Conservation (phyloP, 805 yeast species). For the Saccharomycopsis amapae region DNA sequence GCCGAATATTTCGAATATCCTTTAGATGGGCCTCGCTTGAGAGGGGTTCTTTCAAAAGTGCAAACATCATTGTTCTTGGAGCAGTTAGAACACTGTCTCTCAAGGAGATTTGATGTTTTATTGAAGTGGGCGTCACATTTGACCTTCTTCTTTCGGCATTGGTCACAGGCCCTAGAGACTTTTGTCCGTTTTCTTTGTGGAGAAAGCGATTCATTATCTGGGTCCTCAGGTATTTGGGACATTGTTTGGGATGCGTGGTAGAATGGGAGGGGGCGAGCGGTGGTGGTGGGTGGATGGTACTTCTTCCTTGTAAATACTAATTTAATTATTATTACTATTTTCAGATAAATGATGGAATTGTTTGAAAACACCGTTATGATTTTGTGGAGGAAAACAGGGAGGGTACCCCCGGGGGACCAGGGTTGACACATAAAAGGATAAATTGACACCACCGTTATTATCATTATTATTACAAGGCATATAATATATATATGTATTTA, state of each 20-base stretch:
- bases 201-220: background rate
- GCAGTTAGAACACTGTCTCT: conserved; percentile 56
- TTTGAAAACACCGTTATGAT: too few species aligned
- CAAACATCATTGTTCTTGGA: conserved; percentile 52
- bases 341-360: too few species aligned
- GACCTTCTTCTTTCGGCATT: conserved; percentile 67
- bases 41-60: conserved; percentile 61
- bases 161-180: conserved; percentile 77
- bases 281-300: too few species aligned
- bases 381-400: too few species aligned
- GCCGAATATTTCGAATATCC: conserved; percentile 48
- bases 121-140: conserved; percentile 59
- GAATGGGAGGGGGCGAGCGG: too few species aligned
- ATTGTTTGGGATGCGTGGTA: background rate
- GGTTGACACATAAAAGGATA: too few species aligned
- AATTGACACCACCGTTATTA: too few species aligned
- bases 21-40: conserved; percentile 75
- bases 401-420: too few species aligned
- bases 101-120: conserved; percentile 37
- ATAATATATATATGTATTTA: too few species aligned
- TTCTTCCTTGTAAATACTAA: too few species aligned
- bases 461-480: too few species aligned
- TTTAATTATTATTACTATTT: too few species aligned
- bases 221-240: background rate
- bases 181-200: conserved; percentile 51